A percentile compares a stretch with the other conserved stretches of the same genome.
These are phyloP conservation scores for Penicillium janthinellum DNA, from an alignment of 2,329 filamentous ascomycete genomes.

Conservation along the genomic window DNA sequence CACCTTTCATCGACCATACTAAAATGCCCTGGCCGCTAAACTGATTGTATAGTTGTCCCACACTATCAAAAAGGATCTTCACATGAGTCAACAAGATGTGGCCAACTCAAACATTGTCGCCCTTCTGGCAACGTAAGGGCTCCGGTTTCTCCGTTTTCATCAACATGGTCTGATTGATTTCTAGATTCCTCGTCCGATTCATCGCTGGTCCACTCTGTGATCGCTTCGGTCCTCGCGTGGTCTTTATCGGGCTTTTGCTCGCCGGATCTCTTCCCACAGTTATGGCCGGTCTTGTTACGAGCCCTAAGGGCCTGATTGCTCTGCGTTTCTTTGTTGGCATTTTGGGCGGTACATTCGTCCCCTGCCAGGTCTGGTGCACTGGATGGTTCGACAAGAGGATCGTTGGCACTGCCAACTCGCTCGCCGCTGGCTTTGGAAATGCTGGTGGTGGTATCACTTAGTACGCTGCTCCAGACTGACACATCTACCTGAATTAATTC, in stretches of 20 bases:
- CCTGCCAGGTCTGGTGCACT: conserved; percentile 87
- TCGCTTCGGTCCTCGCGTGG: conserved; percentile 74
- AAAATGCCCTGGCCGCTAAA: not conserved
- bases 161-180: not conserved
- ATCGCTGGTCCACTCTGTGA: conserved; percentile 84
- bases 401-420: conserved; percentile 82
- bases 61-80: conserved; percentile 77
- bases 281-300: conserved; percentile 74
- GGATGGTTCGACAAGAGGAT: conserved; percentile 93
- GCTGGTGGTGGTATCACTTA: conserved; percentile 88
- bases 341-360: conserved; percentile 48
- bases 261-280: conserved; percentile 78
- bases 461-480: conserved; percentile 23
- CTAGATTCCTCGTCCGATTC: conserved; percentile 71
- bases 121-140: conserved; percentile 65
- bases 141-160: not conserved
- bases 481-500: not conserved
- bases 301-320: conserved; percentile 55
- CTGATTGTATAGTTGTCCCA: conserved; percentile 58
- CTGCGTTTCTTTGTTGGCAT: conserved; percentile 49
- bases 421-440: conserved; percentile 84
- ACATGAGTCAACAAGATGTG: conserved; percentile 69
- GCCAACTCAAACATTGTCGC: conserved; percentile 91
- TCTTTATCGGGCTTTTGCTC: conserved; percentile 77
- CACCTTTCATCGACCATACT: not conserved